Conservation (phyloP, 2,329 filamentous ascomycete genomes). For the Magnaporthiopsis incrustans region DNA sequence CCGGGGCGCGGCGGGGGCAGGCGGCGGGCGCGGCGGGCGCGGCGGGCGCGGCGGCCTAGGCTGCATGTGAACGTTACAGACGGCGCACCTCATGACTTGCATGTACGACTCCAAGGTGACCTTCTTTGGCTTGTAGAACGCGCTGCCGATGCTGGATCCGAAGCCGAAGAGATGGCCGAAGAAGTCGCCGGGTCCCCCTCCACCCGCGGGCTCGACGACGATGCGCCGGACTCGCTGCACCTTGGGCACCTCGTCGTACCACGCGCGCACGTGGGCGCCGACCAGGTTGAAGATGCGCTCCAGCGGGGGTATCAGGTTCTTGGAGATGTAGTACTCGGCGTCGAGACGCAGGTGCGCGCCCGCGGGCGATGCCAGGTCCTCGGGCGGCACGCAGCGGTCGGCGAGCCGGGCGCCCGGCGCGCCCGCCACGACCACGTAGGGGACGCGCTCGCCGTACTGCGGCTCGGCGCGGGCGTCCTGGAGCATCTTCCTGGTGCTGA, state of each 20-base stretch:
- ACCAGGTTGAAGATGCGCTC: constrained; percentile 92
- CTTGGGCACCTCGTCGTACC: constrained; percentile 97
- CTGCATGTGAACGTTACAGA: constrained; percentile 56
- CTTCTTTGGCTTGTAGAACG: constrained; percentile 30
- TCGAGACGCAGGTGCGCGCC: constrained; percentile 77
- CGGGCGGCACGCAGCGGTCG: constrained; percentile 84
- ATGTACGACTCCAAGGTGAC: constrained; percentile 93
- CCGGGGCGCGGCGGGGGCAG: not conserved
- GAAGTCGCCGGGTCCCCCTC: not conserved
- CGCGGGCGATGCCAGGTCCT: constrained; percentile 56
- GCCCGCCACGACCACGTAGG: constrained; percentile 87
- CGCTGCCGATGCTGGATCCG: constrained; percentile 8
- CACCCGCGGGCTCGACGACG: constrained; percentile 19
- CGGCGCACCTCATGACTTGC: constrained; percentile 67
- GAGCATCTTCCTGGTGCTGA: constrained; percentile 80
- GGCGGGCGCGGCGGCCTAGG: not conserved
- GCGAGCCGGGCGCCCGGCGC: constrained; percentile 78
- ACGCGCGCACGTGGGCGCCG: constrained; percentile 79
- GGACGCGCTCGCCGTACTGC: constrained; percentile 90
- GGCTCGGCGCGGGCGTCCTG: constrained; percentile 80
- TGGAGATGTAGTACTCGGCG: constrained; percentile 92
- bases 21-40: not conserved
- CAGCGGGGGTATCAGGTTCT: constrained; percentile 89
- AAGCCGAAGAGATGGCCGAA: not conserved
- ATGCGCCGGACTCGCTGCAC: constrained; percentile 62